Conservation (phyloP, 192 early-diverging fungal species). For the Phycomyces nitens region DNA sequence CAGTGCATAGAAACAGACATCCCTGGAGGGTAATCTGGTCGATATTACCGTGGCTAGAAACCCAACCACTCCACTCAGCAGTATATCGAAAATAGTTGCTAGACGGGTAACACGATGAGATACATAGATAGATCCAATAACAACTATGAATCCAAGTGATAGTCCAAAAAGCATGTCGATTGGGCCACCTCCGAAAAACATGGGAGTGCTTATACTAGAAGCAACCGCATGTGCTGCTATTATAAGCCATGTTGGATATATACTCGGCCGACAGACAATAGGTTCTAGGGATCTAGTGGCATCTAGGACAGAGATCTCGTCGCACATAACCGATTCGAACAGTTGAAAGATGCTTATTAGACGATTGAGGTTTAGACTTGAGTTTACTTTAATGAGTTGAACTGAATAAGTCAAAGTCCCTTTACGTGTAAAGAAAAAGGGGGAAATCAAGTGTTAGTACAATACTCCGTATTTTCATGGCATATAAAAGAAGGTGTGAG, state of each 20-base stretch:
- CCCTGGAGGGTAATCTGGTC: not conserved
- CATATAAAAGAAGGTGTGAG: not conserved
- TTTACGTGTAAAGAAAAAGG: conserved; percentile 2
- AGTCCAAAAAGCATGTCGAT: conserved; percentile 15
- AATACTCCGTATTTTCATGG: not conserved
- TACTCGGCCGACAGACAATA: not conserved
- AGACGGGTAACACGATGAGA: conserved; percentile 13
- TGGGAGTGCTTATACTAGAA: conserved; percentile 12
- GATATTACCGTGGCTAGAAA: conserved; percentile 12
- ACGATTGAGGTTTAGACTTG: conserved; percentile 11
- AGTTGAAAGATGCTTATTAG: conserved; percentile 13
- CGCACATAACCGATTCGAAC: conserved; percentile 18
- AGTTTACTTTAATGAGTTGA: conserved; percentile 19
- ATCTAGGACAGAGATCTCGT: conserved; percentile 11
- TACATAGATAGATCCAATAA: conserved; percentile 3
- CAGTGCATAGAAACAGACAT: conserved; percentile 18
- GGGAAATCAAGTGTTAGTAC: no score
- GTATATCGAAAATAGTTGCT: conserved; percentile 17
- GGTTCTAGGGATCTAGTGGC: conserved; percentile 3
- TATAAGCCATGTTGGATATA: conserved; percentile 20
- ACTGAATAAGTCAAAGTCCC: conserved; percentile 8
- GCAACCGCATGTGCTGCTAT: conserved; percentile 10
- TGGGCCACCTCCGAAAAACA: conserved; percentile 17
- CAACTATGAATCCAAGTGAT: conserved; percentile 2
- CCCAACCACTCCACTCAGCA: conserved; percentile 13